phyloP scores from a whole-genome alignment of 345 rosid species.

The Barbarea vulgaris region DNA sequence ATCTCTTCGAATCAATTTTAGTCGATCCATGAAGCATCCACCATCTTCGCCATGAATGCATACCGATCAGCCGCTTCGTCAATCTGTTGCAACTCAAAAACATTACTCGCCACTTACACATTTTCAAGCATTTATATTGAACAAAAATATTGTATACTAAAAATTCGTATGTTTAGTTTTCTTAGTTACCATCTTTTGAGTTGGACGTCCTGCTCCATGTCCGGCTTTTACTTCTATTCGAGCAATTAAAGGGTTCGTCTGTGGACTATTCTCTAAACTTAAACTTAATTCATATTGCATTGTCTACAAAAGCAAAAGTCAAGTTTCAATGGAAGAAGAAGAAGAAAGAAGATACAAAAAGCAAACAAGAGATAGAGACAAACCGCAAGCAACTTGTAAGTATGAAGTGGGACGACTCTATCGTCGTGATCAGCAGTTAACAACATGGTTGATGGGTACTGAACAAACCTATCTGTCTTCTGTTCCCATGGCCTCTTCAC shows the following conservation, averaged over 20 bases:
- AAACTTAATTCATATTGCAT: conserved; percentile 76
- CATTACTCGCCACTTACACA: not conserved
- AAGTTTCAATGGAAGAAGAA: not conserved
- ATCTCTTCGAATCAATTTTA: conserved; percentile 32
- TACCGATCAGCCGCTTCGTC: conserved; percentile 85
- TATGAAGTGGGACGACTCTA: conserved; percentile 86
- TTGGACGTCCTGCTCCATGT: conserved; percentile 93
- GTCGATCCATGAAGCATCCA: conserved; percentile 70
- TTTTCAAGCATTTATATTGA: not conserved
- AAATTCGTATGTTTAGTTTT: not conserved
- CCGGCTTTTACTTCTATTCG: conserved; percentile 93
- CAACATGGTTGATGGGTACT: conserved; percentile 90
- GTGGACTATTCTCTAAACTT: conserved; percentile 76
- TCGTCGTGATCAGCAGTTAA: conserved; percentile 98
- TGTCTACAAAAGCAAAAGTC: conserved; percentile 51
- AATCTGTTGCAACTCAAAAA: conserved; percentile 52
- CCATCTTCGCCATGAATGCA: conserved; percentile 81
- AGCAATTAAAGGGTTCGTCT: conserved; percentile 83
- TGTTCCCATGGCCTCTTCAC: conserved; percentile 94
- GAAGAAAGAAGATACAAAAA: conserved; percentile 4
- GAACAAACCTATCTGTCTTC: conserved; percentile 44
- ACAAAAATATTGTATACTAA: not conserved
- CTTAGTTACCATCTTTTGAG: conserved; percentile 63
- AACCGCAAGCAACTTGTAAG: conserved; percentile 85
- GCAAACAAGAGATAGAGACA: conserved; percentile 37